Percentiles rank a stretch among this genome's conserved stretches.
These are phyloP conservation scores for Phaeosphaeriaceae sp. DNA, from an alignment of 2,329 filamentous ascomycete genomes.

Conservation along the genomic window DNA sequence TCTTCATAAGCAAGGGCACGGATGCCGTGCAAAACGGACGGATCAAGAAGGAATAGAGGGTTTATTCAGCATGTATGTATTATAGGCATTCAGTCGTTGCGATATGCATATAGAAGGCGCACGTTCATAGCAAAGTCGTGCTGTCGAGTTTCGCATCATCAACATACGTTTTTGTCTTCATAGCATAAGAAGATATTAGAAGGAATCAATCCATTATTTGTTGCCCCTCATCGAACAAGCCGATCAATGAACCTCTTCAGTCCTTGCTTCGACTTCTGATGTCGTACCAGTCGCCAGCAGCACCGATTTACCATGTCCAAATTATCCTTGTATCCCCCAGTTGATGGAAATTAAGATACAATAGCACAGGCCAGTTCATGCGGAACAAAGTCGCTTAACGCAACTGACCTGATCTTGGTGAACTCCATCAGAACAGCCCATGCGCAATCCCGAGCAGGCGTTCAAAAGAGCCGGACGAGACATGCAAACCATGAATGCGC, in stretches of 20 bases:
- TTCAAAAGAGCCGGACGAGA: too few species aligned
- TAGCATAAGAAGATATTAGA: not conserved
- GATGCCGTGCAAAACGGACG: conserved; percentile 31
- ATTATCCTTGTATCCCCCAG: not conserved
- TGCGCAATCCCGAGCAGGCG: too few species aligned
- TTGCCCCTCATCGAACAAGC: not conserved
- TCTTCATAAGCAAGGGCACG: conserved; percentile 38
- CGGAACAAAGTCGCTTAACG: not conserved
- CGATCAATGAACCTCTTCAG: too few species aligned
- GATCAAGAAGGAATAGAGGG: conserved; percentile 37
- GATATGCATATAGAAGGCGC: conserved; percentile 1
- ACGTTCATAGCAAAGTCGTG: not conserved
- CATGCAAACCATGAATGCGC: not conserved
- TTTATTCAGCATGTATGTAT: not conserved
- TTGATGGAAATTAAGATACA: not conserved
- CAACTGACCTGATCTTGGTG: too few species aligned
- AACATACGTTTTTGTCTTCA: not conserved
- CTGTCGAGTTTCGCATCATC: not conserved
- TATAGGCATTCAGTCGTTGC: not conserved
- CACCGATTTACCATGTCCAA: not conserved
- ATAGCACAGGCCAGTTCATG: not conserved
- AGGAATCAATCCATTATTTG: not conserved
- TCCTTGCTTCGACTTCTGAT: too few species aligned
- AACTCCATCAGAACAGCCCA: too few species aligned
- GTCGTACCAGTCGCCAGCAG: not conserved